Evolutionary conservation across 73 alveolate species (phyloP), one percentile per base, ranked within the genome.

Genomic region (Symbiodinium natans): DNA sequence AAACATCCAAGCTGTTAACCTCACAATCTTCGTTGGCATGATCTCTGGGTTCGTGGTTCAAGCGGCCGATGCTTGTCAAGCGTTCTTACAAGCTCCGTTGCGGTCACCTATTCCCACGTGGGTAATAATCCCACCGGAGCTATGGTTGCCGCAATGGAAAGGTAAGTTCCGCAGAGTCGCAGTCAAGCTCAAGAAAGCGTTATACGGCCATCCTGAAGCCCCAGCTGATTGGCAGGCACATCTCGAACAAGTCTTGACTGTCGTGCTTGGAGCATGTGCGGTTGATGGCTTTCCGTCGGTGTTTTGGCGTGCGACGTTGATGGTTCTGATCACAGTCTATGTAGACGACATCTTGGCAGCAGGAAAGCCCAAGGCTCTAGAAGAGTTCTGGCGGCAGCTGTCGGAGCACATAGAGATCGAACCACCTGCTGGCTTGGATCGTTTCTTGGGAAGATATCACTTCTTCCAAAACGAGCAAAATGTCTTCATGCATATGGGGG

Each of bases 281-380:
- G 42, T 73, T 10, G 83, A 73, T n/a, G 40, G 83, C 27, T 73
- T n/a, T 73, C 83, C 83, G 83, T 73, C 83, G 10, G 41, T 33
- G 42, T 73, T 11, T 27, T 73, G 40, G 40, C 3, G 27, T 29
- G n/a, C 83, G 23, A 73, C 21, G 11, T 31, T 73, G 2, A 1
- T 15, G 23, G 83, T 73, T 0, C 19, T 73, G 40, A 42, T 73
- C 41, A 31, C 43, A 9, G 42, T 73, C 0, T n/a, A 73, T 25
- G 83, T 73, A 5, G 83, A 73, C n/a, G 83, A 73, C 43, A 73
- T 73, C 25, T 33, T 73, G 19, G 83, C 83, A 5, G 41, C 25
- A 11, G 83, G 83, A 17, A 11, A 23, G 25, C 83, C 83, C 1
- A 9, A 23, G 6, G 8, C 15, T 17, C 41, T 73, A 42, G 21